phyloP scores from a whole-genome alignment of 2,329 filamentous ascomycete species.

The Botrytis byssoidea region DNA sequence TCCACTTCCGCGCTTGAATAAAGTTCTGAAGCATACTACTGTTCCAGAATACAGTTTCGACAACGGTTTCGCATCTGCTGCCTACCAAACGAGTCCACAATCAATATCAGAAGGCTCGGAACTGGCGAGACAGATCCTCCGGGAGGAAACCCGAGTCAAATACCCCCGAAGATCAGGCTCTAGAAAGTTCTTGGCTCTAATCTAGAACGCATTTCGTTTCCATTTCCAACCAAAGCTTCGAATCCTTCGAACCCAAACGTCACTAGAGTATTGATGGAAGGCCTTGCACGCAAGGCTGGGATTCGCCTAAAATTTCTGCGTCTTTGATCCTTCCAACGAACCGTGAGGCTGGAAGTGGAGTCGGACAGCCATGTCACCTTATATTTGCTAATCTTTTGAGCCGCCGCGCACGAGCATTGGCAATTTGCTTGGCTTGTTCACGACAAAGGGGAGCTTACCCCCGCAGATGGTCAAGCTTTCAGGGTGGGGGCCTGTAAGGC shows the following conservation, averaged over 20 bases:
- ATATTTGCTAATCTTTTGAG: slow-evolving; percentile 13
- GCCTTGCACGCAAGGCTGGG: slow-evolving; percentile 4
- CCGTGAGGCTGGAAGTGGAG: slow-evolving; percentile 15
- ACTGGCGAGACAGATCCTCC: not conserved
- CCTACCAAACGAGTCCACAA: not conserved
- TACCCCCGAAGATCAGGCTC: not conserved
- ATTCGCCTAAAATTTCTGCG: not conserved
- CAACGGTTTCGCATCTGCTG: not conserved
- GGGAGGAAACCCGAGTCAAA: not conserved
- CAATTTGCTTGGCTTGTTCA: not conserved
- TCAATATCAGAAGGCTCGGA: not conserved
- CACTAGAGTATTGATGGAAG: not conserved
- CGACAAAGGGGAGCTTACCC: not conserved
- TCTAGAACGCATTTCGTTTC: not conserved
- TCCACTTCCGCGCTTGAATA: not conserved
- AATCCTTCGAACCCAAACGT: slow-evolving; percentile 4
- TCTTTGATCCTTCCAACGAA: slow-evolving; percentile 1
- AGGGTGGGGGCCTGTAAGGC: not conserved
- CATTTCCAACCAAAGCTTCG: not conserved
- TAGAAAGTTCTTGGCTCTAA: not conserved
- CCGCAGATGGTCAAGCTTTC: slow-evolving; percentile 4
- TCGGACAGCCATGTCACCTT: not conserved
- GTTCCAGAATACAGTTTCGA: not conserved
- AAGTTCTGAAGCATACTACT: not conserved
- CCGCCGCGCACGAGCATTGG: slow-evolving; percentile 6